phyloP scores from a whole-genome alignment of 1,284 basidiomycete genomes.

The Leccinum solheimii region DNA sequence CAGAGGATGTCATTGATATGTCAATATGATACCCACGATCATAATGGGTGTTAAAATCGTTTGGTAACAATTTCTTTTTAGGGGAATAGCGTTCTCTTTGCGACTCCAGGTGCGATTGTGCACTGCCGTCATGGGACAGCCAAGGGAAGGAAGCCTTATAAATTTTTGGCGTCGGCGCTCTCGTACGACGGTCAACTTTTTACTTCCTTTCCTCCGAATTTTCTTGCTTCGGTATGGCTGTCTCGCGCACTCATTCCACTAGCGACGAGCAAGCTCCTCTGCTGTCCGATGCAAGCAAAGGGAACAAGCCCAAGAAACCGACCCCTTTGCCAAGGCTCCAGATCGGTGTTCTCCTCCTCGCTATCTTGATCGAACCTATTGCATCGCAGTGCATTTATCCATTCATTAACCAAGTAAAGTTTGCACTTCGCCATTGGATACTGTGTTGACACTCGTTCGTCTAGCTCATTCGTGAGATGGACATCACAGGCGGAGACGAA shows the following conservation, averaged over 20 bases:
- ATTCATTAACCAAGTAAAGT: constrained; percentile 49
- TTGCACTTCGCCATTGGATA: background rate
- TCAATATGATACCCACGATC: too few relatives aligned
- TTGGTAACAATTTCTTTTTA: too few relatives aligned
- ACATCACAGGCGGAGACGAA: constrained; percentile 51
- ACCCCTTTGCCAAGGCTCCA: constrained; percentile 47
- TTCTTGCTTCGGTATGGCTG: constrained; percentile 13
- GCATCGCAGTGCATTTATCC: constrained; percentile 61
- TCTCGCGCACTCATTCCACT: constrained; percentile 5
- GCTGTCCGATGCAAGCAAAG: constrained; percentile 26
- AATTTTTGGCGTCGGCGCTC: constrained; percentile 8
- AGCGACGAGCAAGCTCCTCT: constrained; percentile 41
- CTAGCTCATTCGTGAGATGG: constrained; percentile 50
- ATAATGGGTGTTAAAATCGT: too few relatives aligned
- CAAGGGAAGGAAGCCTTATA: constrained; percentile 14
- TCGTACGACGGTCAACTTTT: background rate
- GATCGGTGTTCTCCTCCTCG: constrained; percentile 39
- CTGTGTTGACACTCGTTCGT: constrained; percentile 2
- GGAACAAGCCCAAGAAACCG: constrained; percentile 20
- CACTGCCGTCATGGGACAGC: background rate
- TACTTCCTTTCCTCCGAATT: background rate
- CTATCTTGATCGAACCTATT: constrained; percentile 57
- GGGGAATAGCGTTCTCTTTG: too few relatives aligned
- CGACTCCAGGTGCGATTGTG: too few relatives aligned
- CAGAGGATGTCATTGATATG: too few relatives aligned